Conservation (phyloP, 2,329 filamentous ascomycete genomes). For the Berkeleyomyces basicola region DNA sequence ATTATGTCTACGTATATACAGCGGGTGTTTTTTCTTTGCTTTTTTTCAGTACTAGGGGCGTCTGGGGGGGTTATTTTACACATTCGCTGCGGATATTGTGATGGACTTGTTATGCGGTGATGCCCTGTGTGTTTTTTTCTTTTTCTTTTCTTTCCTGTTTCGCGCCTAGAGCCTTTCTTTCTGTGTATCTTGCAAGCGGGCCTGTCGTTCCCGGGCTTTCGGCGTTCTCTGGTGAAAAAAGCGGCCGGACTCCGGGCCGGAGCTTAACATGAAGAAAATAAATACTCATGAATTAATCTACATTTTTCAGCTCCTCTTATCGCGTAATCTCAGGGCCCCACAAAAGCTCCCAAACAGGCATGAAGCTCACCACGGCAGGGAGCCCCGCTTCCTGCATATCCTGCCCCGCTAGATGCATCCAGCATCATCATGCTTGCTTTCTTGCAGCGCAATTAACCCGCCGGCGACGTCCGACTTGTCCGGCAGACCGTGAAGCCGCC, state of each 20-base stretch:
- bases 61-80: neutral
- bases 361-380: neutral
- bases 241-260: too few relatives aligned
- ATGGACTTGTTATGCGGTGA: conserved; percentile 1
- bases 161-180: neutral
- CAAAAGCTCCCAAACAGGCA: neutral
- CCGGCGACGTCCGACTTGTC: neutral
- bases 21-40: neutral
- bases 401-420: neutral
- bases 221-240: too few relatives aligned
- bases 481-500: too few relatives aligned
- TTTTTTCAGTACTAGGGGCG: neutral
- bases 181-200: neutral
- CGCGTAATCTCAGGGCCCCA: neutral
- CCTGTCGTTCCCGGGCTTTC: too few relatives aligned
- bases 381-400: neutral
- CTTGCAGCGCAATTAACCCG: neutral
- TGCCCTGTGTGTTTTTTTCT: neutral
- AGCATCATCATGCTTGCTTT: neutral
- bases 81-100: neutral
- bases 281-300: neutral
- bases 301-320: neutral
- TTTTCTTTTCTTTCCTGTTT: neutral
- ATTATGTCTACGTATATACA: conserved; percentile 6
- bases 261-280: neutral